A percentile compares a stretch with the other conserved stretches of the same genome.
These are phyloP conservation scores for Talaromyces islandicus DNA, from an alignment of 2,329 filamentous ascomycete species.

Conservation along the genomic window DNA sequence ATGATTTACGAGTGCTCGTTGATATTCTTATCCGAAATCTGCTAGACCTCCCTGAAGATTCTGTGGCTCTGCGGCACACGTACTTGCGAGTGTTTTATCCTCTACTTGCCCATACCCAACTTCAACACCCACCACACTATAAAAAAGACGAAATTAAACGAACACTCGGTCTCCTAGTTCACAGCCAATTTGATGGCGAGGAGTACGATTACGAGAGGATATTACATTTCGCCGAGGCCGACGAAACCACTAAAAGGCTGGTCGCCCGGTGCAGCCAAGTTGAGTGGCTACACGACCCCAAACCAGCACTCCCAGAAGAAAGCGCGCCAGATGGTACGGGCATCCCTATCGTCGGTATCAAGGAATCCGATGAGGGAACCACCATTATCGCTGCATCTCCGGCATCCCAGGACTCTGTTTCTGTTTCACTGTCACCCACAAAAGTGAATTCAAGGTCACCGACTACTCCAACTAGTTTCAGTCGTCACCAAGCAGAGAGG, in stretches of 20 bases:
- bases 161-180: slow-evolving; percentile 66
- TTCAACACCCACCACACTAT: slow-evolving; percentile 81
- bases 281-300: slow-evolving; percentile 34
- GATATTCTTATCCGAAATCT: slow-evolving; percentile 96
- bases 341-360: not conserved
- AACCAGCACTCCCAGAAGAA: slow-evolving; percentile 12
- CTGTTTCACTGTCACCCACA: slow-evolving; percentile 43
- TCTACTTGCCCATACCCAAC: slow-evolving; percentile 82
- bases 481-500: slow-evolving; percentile 17
- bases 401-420: slow-evolving; percentile 27
- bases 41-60: slow-evolving; percentile 87
- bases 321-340: not conserved
- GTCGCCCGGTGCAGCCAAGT: slow-evolving; percentile 42
- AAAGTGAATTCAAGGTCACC: slow-evolving; percentile 25
- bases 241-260: slow-evolving; percentile 44
- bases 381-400: slow-evolving; percentile 24
- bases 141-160: slow-evolving; percentile 79
- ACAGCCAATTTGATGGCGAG: slow-evolving; percentile 62
- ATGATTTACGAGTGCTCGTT: slow-evolving; percentile 86
- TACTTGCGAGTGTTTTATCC: slow-evolving; percentile 91
- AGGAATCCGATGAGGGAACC: slow-evolving; percentile 28
- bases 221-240: slow-evolving; percentile 44
- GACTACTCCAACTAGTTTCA: slow-evolving; percentile 17
- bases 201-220: slow-evolving; percentile 40
- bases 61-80: slow-evolving; percentile 69